Evolutionary conservation across 345 rosid species (phyloP), one percentile per base, ranked within the genome.

Genomic region (Melaleuca quinquenervia): DNA sequence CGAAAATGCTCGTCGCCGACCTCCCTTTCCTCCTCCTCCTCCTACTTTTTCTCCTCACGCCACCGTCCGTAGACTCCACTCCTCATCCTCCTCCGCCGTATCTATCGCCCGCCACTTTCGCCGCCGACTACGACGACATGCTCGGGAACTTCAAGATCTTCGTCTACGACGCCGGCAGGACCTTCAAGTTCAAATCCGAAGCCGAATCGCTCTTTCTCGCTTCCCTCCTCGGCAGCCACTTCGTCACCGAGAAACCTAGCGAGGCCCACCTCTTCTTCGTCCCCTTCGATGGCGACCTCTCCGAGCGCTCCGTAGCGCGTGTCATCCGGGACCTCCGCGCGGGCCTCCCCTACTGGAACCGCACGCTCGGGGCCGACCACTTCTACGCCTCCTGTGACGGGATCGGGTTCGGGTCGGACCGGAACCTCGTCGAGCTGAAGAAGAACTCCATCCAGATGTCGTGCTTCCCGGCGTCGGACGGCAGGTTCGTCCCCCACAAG

Each of bases 321-420:
- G 87, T 92, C 7, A 56, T 92, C 49, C 60, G 86, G 11, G 85
- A 82, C 45, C 86, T 91, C 82, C 91, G 91, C 12, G 53, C 82
- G 52, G 86, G 87, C 26, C 88, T 89, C 52, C 92, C 94, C n/a
- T 92, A 87, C 91, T 93, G 96, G 96, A 91, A 93, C 86, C 91
- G 96, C 21, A 91, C 94, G 9, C 94, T 93, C 44, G 96, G 96
- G 16, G 91, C 96, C 82, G 96, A 93, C 85, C 96, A 93, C 58
- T 91, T 92, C 82, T 92, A 82, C 58, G 75, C 91, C 85, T 93
- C 93, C 8, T 86, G 92, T 49, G 15, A 86, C 48, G 93, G 94
- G 16, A 84, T 94, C 27, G 88, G 87, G 26, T 91, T 87, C 85
- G 86, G 83, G 12, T 85, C 92, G 6, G 91, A 93, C 85, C 92